phyloP scores from a whole-genome alignment of 1,284 basidiomycete genomes.

The Naganishia liquefaciens region DNA sequence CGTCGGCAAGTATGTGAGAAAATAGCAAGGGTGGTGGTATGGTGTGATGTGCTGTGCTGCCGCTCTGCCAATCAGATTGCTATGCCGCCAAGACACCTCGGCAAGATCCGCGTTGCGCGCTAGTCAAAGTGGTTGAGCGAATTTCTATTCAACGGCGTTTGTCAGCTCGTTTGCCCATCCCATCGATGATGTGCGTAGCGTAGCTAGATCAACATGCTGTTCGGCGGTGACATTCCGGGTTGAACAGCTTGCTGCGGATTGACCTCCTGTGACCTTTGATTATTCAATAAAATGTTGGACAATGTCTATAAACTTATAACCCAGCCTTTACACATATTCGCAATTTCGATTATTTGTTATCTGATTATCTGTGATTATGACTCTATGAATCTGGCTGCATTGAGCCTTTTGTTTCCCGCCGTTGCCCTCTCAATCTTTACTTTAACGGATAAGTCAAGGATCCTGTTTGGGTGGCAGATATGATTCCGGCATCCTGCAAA shows the following conservation, averaged over 20 bases:
- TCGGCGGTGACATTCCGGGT: no score
- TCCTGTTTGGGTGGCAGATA: slow-evolving; percentile 21
- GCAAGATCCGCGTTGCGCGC: neutral
- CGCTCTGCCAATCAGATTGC: neutral
- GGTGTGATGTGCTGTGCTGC: neutral
- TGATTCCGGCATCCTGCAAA: slow-evolving; percentile 20
- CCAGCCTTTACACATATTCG: neutral
- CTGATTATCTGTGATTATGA: neutral
- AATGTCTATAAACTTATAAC: neutral
- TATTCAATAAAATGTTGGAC: neutral
- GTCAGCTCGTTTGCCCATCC: neutral
- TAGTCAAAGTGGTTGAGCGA: neutral
- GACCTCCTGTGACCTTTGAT: no score
- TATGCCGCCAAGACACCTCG: slow-evolving; percentile 1
- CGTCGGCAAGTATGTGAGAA: no score
- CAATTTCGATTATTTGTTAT: neutral
- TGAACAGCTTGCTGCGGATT: no score
- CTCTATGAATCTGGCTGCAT: no score
- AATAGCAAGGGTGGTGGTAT: no score
- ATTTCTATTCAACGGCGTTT: neutral
- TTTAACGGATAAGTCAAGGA: slow-evolving; percentile 11
- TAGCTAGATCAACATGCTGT: no score
- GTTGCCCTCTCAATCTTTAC: neutral
- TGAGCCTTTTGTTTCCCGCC: neutral
- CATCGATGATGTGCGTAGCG: no score